Conservation (phyloP, 768 basidiomycete species). For the Inosperma sp. region DNA sequence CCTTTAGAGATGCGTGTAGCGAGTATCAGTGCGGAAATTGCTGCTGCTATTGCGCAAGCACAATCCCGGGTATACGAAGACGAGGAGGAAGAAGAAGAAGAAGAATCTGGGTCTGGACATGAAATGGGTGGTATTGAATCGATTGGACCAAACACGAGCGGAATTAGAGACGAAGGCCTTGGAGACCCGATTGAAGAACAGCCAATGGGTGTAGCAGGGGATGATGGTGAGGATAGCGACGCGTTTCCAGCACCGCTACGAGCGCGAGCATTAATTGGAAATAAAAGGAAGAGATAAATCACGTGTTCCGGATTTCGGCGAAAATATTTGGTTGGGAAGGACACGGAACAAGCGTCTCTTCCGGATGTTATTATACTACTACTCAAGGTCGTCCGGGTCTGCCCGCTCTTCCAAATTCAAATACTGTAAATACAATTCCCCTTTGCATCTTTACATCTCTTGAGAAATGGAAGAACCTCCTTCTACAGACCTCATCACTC, state of each 20-base stretch:
- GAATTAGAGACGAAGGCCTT: conserved; percentile 46
- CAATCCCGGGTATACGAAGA: conserved; percentile 57
- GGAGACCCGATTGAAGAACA: conserved; percentile 24
- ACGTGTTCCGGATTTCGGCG: conserved; percentile 1
- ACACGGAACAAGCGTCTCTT: conserved; percentile 2
- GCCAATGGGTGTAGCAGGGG: conserved; percentile 25
- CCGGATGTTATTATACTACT: conserved; percentile 8
- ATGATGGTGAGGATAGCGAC: conserved; percentile 69
- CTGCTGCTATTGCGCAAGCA: conserved; percentile 73
- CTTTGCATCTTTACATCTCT: conserved; percentile 10
- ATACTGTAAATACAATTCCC: conserved; percentile 12
- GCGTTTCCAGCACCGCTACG: conserved; percentile 71
- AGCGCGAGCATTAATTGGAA: conserved; percentile 48
- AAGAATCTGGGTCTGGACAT: conserved; percentile 48
- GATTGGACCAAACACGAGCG: conserved; percentile 59
- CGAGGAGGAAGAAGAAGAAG: conserved; percentile 50
- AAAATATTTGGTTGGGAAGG: not conserved
- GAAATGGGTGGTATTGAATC: conserved; percentile 46
- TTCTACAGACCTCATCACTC: conserved; percentile 84
- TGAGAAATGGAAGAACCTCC: conserved; percentile 55
- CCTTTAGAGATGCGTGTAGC: conserved; percentile 63
- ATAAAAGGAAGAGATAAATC: conserved; percentile 60
- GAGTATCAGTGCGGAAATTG: conserved; percentile 77
- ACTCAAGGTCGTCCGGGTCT: conserved; percentile 21
- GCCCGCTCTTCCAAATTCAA: conserved; percentile 19